Percentiles rank a stretch among this genome's conserved stretches.
These are phyloP conservation scores for Colletotrichum paranaense DNA, from an alignment of 2,329 filamentous ascomycete genomes.

Conservation along the genomic window DNA sequence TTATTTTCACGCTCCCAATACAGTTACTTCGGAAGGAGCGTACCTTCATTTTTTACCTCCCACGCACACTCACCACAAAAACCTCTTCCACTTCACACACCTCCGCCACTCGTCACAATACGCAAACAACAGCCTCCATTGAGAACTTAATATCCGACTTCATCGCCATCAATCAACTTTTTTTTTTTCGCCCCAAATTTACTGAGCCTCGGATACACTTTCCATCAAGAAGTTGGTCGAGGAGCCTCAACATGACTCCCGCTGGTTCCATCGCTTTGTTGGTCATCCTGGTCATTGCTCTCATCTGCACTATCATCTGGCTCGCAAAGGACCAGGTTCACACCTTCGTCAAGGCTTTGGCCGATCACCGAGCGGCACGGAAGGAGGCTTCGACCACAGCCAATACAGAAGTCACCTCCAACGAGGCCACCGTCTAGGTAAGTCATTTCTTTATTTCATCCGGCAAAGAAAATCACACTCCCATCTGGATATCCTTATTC, in stretches of 20 bases:
- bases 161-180: not conserved
- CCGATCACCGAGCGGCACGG: constrained; percentile 6
- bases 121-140: not conserved
- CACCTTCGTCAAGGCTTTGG: constrained; percentile 41
- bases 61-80: too few relatives aligned
- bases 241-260: constrained; percentile 40
- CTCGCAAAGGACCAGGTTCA: constrained; percentile 44
- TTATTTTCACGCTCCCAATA: not conserved
- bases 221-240: not conserved
- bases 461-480: not conserved
- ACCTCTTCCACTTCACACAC: not conserved
- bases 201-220: not conserved
- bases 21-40: not conserved
- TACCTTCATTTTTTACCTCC: too few relatives aligned
- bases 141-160: not conserved
- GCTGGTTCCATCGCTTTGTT: constrained; percentile 46
- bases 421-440: constrained; percentile 16
- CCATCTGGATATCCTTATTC: not conserved
- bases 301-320: constrained; percentile 44
- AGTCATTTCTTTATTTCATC: not conserved
- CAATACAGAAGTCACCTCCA: not conserved
- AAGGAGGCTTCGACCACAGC: constrained; percentile 9
- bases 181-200: rapidly evolving
- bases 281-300: constrained; percentile 44
- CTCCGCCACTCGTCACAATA: not conserved